Conservation (phyloP, 495 filamentous ascomycete species). For the Podospora pseudoanserina region DNA sequence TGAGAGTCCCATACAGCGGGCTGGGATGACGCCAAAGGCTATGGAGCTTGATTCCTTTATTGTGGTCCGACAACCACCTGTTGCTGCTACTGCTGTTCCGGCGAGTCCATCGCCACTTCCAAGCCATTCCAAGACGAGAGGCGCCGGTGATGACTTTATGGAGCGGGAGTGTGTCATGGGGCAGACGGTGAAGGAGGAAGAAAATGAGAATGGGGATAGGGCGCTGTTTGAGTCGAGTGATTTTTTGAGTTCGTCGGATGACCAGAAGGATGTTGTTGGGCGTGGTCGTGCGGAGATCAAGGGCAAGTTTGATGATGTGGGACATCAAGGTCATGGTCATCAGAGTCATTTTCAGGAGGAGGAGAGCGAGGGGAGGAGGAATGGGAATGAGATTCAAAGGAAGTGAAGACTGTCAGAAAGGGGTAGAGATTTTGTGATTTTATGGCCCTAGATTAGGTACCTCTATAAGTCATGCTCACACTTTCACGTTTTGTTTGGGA, state of each 20-base stretch:
- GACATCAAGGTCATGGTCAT: not conserved
- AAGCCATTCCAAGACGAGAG: conserved; percentile 13
- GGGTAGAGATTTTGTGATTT: too few species aligned
- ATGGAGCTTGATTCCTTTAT: conserved; percentile 7
- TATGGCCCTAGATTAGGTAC: too few species aligned
- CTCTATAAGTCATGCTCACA: too few species aligned
- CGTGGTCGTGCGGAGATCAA: not conserved
- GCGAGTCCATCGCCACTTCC: not conserved
- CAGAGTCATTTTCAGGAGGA: not conserved
- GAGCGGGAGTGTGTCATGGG: conserved; percentile 34
- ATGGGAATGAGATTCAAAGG: not conserved
- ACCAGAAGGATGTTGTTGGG: not conserved
- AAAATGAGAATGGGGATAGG: conserved; percentile 4
- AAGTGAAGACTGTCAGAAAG: not conserved
- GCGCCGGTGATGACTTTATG: conserved; percentile 23
- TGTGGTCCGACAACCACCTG: not conserved
- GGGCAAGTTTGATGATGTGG: not conserved
- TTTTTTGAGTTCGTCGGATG: conserved; percentile 21
- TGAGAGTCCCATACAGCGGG: conserved; percentile 8
- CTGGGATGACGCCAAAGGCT: not conserved
- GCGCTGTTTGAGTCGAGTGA: conserved; percentile 15
- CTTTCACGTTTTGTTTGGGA: too few species aligned
- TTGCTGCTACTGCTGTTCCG: not conserved
- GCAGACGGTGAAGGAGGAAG: conserved; percentile 29
- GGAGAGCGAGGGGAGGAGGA: not conserved